Evolutionary conservation across 805 yeast species (phyloP).

Genomic region (Metschnikowia orientalis): DNA sequence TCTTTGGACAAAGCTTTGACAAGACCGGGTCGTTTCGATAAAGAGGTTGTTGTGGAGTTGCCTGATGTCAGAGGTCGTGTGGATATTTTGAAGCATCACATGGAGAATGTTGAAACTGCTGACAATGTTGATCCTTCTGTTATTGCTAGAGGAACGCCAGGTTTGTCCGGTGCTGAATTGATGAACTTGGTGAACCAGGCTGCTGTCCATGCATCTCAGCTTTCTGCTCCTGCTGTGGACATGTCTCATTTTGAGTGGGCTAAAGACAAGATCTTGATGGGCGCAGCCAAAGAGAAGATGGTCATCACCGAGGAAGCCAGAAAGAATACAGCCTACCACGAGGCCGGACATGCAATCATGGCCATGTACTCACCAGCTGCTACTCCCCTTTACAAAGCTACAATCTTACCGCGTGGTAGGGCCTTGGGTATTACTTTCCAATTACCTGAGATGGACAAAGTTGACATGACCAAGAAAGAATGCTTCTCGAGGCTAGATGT

Average conservation of each 20-base stretch:
- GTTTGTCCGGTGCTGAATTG: conserved; percentile 96
- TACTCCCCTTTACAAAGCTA: conserved; percentile 92
- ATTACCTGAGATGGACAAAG: conserved; percentile 96
- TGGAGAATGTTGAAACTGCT: conserved; percentile 83
- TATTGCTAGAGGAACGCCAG: conserved; percentile 96
- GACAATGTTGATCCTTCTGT: conserved; percentile 82
- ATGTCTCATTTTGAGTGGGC: conserved; percentile 98
- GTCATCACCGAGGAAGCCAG: conserved; percentile 94
- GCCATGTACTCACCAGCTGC: conserved; percentile 94
- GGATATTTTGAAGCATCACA: conserved; percentile 85
- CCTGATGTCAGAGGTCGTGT: conserved; percentile 98
- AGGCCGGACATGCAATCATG: conserved; percentile 99
- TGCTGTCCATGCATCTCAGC: conserved; percentile 93
- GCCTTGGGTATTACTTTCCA: conserved; percentile 97
- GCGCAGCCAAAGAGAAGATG: conserved; percentile 97
- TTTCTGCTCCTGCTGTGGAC: conserved; percentile 83
- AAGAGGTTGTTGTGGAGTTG: conserved; percentile 87
- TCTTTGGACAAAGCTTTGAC: conserved; percentile 94
- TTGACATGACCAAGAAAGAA: conserved; percentile 84
- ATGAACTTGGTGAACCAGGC: conserved; percentile 97
- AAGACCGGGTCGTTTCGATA: conserved; percentile 97
- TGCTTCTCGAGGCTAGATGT: conserved; percentile 91
- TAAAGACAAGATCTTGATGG: conserved; percentile 94
- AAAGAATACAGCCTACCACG: conserved; percentile 94
- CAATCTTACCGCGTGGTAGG: conserved; percentile 93